Percentiles rank a stretch among this genome's conserved stretches.
These are phyloP conservation scores for Solanum neorickii DNA, from an alignment of 257 asterid genomes.

Conservation along the genomic window DNA sequence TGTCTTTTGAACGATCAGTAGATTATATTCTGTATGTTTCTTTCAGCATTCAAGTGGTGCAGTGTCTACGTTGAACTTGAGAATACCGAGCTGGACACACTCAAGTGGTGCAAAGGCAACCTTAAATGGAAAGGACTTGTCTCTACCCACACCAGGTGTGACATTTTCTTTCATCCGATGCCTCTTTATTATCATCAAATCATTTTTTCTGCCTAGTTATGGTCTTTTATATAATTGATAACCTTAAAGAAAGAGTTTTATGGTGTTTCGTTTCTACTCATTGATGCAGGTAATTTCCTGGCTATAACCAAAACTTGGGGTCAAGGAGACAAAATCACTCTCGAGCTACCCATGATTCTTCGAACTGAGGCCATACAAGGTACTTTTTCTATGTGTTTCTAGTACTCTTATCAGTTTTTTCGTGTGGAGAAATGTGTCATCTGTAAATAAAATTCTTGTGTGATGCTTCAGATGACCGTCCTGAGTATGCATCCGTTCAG, in stretches of 20 bases:
- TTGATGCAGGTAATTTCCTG: slow-evolving; percentile 53
- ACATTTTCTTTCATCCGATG: neutral
- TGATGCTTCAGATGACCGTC: slow-evolving; percentile 50
- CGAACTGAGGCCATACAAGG: slow-evolving; percentile 83
- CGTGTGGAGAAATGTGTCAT: neutral
- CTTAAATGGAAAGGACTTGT: slow-evolving; percentile 29
- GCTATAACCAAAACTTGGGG: slow-evolving; percentile 44
- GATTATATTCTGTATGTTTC: neutral
- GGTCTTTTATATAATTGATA: neutral
- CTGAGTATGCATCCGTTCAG: slow-evolving; percentile 47
- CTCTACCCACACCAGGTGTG: slow-evolving; percentile 43
- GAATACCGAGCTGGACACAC: slow-evolving; percentile 63
- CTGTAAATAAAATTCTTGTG: neutral
- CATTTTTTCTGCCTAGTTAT: neutral
- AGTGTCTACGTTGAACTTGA: slow-evolving; percentile 36
- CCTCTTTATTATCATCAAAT: neutral
- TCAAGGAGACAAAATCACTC: slow-evolving; percentile 44
- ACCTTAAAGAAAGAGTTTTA: neutral
- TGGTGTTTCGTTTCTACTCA: neutral
- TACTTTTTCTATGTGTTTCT: neutral
- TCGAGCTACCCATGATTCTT: slow-evolving; percentile 50
- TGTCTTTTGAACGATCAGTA: neutral
- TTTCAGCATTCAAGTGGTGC: slow-evolving; percentile 23
- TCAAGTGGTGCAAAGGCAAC: slow-evolving; percentile 36
- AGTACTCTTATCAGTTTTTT: neutral